Base-by-base conservation (phyloP, 805 yeast species). In the Candida xiaguanensis region DNA sequence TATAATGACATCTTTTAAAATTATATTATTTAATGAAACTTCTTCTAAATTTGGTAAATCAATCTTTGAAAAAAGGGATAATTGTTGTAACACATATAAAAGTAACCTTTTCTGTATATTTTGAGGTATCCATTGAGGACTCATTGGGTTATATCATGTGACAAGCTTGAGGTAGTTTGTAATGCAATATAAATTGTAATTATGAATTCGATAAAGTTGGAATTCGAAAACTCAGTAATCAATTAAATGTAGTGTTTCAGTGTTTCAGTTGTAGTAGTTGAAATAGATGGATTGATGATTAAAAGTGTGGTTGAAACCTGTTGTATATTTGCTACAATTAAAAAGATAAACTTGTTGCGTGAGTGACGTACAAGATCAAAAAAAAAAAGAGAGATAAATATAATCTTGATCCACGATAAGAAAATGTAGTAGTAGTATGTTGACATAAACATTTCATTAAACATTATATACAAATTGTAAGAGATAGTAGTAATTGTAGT, bases 61-160 rank as follows among this genome's bases (percentile, higher is more conserved):
- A 16, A 89, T 75, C 48, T 82, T 85, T 1, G 95, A 84, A 53
- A 90, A 86, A 30, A 90, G 63, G 12, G 90, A 79, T 31, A 89
- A 75, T 59, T 87, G 91, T 55, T 85, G 86, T 18, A 90, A 72
- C 4, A 89, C 77, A 58, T 87, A 88, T 31, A 85, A 77, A 31
- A 90, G 74, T 27, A 89, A 74, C 50, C 95, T 70, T 61, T 85
- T 84, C 53, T 89, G 96, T 30, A 90, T 70, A 59, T 84, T 85
- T 57, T 82, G 91, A 5, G 95, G 91, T 59, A 86, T 73, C 95
- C 95, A 87, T 45, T 54, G 51, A 55, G 70, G 61, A 48, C 54
- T 53, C 53, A 46, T 54, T 32, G 31, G 39, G n/a, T 9, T 28
- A 19, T 18, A 9, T 24, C 36, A 25, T 33, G 18, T 30, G 24